Evolutionary conservation across 768 basidiomycete genomes (phyloP).

Genomic region (Saitozyma podzolica): DNA sequence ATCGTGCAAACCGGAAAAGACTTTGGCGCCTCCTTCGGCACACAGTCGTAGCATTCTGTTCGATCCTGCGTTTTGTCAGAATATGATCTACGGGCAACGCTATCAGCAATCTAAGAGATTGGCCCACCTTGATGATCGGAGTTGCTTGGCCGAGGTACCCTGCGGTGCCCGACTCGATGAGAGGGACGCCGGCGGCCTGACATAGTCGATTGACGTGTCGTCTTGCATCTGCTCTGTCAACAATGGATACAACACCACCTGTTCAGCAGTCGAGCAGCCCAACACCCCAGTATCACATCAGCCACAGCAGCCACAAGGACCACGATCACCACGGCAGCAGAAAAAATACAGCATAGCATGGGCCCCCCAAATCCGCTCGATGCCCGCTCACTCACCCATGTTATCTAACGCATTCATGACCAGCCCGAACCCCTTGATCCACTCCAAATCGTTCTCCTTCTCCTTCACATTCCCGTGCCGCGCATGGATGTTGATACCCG

Average conservation of each 20-base stretch:
- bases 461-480: slow-evolving; percentile 97
- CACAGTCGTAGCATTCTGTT: slow-evolving; percentile 94
- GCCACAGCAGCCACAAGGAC: too few relatives aligned
- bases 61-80: slow-evolving; percentile 60
- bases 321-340: too few relatives aligned
- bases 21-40: slow-evolving; percentile 88
- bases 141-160: slow-evolving; percentile 97
- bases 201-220: slow-evolving; percentile 98
- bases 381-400: slow-evolving; percentile 63
- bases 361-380: too few relatives aligned
- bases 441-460: slow-evolving; percentile 77
- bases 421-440: slow-evolving; percentile 87
- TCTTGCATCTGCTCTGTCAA: slow-evolving; percentile 67
- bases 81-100: neutral
- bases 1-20: slow-evolving; percentile 98
- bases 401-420: slow-evolving; percentile 97
- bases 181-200: slow-evolving; percentile 82
- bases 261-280: too few relatives aligned
- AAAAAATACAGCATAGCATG: too few relatives aligned
- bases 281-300: too few relatives aligned
- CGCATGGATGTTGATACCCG: slow-evolving; percentile 79
- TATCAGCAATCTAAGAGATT: neutral
- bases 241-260: too few relatives aligned
- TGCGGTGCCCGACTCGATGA: slow-evolving; percentile 95
- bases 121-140: slow-evolving; percentile 74